These are phyloP conservation scores for Russula virescens DNA, from an alignment of 768 basidiomycete species.

Conservation along the genomic window DNA sequence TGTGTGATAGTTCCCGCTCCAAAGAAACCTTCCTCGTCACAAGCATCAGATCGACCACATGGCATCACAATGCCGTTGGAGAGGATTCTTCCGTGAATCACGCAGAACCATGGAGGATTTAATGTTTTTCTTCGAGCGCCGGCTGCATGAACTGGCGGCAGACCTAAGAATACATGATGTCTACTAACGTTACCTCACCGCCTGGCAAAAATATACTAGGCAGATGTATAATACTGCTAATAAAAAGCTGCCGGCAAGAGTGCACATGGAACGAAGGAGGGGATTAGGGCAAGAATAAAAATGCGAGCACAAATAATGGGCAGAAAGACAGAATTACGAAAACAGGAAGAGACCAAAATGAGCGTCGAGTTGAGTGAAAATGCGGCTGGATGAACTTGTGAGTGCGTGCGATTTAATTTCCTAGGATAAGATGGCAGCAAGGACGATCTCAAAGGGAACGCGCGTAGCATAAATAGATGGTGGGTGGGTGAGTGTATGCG, in stretches of 20 bases:
- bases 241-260: conserved; percentile 22
- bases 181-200: conserved; percentile 27
- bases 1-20: not conserved
- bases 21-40: not conserved
- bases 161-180: conserved; percentile 30
- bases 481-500: conserved; percentile 22
- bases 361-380: conserved; percentile 14
- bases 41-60: not conserved
- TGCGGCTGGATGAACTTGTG: conserved; percentile 17
- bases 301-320: conserved; percentile 17
- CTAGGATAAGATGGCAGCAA: conserved; percentile 23
- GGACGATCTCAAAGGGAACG: conserved; percentile 10
- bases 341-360: conserved; percentile 12
- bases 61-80: not conserved
- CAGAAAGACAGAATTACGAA: conserved; percentile 1
- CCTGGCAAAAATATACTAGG: conserved; percentile 17
- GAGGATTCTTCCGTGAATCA: not conserved
- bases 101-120: conserved; percentile 1
- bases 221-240: conserved; percentile 21
- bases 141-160: conserved; percentile 12
- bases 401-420: conserved; percentile 19
- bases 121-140: conserved; percentile 13
- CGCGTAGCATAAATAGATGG: conserved; percentile 23
- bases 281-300: conserved; percentile 19
- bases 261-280: conserved; percentile 15